phyloP scores from a whole-genome alignment of 768 basidiomycete species.

The Trametes maxima region DNA sequence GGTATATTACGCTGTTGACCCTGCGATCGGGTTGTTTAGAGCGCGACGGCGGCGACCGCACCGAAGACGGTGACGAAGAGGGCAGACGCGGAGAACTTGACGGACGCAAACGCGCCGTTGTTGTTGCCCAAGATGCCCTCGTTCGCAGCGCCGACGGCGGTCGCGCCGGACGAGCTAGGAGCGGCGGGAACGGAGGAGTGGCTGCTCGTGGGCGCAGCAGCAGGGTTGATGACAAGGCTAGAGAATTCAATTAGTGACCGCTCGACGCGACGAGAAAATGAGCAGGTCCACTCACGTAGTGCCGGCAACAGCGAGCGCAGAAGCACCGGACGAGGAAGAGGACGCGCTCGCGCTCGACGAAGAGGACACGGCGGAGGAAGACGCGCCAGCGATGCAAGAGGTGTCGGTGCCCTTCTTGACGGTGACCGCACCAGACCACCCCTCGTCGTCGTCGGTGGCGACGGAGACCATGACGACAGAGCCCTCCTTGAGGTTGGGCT shows the following conservation, averaged over 20 bases:
- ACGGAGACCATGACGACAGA: slow-evolving; percentile 53
- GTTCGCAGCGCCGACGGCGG: slow-evolving; percentile 38
- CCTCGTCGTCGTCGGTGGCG: slow-evolving; percentile 58
- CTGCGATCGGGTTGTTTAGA: slow-evolving; percentile 20
- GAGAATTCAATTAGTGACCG: not conserved
- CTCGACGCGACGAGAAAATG: not conserved
- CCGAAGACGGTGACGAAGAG: slow-evolving; percentile 27
- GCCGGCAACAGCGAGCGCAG: not conserved
- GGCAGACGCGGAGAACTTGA: slow-evolving; percentile 28
- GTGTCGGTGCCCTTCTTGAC: slow-evolving; percentile 39
- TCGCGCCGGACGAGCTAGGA: slow-evolving; percentile 19
- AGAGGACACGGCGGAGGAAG: slow-evolving; percentile 17
- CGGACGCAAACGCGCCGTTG: slow-evolving; percentile 30
- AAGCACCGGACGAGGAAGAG: not conserved
- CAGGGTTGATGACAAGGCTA: slow-evolving; percentile 21
- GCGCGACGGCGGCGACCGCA: slow-evolving; percentile 28
- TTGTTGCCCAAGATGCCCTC: slow-evolving; percentile 31
- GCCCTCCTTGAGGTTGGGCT: slow-evolving; percentile 47
- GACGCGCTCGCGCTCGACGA: slow-evolving; percentile 1
- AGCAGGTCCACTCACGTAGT: slow-evolving; percentile 21
- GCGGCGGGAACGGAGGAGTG: slow-evolving; percentile 23
- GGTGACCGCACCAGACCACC: slow-evolving; percentile 58
- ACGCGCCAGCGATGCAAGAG: slow-evolving; percentile 38
- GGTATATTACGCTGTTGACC: slow-evolving; percentile 19
- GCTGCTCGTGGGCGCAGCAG: slow-evolving; percentile 20